Conservation (phyloP, 352 stramenopile species). For the Phytophthora quininea region DNA sequence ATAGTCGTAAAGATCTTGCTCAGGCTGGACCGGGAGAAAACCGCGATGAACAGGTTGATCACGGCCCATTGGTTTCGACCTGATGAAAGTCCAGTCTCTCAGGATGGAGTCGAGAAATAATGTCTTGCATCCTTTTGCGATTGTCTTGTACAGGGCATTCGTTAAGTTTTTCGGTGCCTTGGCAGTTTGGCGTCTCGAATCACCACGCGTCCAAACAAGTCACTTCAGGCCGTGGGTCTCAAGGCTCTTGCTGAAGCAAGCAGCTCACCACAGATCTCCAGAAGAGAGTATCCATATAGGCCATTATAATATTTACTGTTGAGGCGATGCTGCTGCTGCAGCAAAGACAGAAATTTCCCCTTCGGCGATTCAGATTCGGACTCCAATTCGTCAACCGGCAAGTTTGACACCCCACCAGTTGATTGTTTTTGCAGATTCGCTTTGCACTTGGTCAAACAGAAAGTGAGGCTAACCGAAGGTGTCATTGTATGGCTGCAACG, state of each 20-base stretch:
- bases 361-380: not conserved
- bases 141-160: not conserved
- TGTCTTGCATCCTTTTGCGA: not conserved
- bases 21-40: not conserved
- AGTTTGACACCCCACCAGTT: too few species aligned
- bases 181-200: not conserved
- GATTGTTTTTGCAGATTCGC: too few species aligned
- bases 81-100: not conserved
- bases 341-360: not conserved
- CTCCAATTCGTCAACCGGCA: not conserved
- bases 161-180: not conserved
- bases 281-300: not conserved
- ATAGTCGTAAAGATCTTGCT: not conserved
- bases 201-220: not conserved
- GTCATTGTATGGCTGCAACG: too few species aligned
- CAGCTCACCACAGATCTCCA: not conserved
- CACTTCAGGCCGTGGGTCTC: not conserved
- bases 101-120: not conserved
- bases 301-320: not conserved
- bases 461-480: too few species aligned
- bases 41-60: not conserved
- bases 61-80: not conserved
- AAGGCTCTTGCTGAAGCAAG: not conserved
- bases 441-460: too few species aligned
- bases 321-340: not conserved